phyloP scores from a whole-genome alignment of 2,329 filamentous ascomycete genomes.

The Pseudogymnoascus verrucosus region DNA sequence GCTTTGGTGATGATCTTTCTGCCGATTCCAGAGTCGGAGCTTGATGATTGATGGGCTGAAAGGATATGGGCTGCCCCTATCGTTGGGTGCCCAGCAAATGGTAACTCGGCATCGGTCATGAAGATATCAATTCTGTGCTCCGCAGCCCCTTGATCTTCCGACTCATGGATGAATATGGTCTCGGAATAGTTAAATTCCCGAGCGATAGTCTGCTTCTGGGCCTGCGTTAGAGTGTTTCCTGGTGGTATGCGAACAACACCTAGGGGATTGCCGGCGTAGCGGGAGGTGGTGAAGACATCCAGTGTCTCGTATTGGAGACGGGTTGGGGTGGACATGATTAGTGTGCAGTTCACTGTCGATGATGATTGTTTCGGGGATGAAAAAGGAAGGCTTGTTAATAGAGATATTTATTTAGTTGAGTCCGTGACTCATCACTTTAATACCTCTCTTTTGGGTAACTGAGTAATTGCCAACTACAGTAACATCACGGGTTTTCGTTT shows the following conservation, averaged over 20 bases:
- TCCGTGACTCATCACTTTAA: background rate
- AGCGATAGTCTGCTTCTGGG: slow-evolving; percentile 50
- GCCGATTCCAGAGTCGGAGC: slow-evolving; percentile 16
- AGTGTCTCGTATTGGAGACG: slow-evolving; percentile 33
- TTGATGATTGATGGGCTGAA: slow-evolving; percentile 27
- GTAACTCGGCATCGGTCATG: slow-evolving; percentile 44
- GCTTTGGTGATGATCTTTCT: slow-evolving; percentile 45
- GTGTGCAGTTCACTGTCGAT: background rate
- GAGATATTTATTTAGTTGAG: background rate
- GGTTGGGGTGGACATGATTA: background rate
- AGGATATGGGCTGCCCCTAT: slow-evolving; percentile 47
- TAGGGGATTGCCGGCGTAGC: slow-evolving; percentile 51
- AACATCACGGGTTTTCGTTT: too few relatives aligned
- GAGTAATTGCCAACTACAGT: too few relatives aligned
- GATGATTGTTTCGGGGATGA: background rate
- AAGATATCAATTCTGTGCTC: slow-evolving; percentile 51
- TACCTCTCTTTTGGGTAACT: background rate
- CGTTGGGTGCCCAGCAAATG: slow-evolving; percentile 56
- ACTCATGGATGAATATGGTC: slow-evolving; percentile 51
- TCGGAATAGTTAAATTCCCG: slow-evolving; percentile 58
- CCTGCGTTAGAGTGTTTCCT: slow-evolving; percentile 36
- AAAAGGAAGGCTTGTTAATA: background rate
- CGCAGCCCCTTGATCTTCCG: slow-evolving; percentile 26
- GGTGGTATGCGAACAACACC: slow-evolving; percentile 48
- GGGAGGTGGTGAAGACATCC: slow-evolving; percentile 48